phyloP scores from a whole-genome alignment of 2,329 filamentous ascomycete species.

The Penicillium sumatraense region DNA sequence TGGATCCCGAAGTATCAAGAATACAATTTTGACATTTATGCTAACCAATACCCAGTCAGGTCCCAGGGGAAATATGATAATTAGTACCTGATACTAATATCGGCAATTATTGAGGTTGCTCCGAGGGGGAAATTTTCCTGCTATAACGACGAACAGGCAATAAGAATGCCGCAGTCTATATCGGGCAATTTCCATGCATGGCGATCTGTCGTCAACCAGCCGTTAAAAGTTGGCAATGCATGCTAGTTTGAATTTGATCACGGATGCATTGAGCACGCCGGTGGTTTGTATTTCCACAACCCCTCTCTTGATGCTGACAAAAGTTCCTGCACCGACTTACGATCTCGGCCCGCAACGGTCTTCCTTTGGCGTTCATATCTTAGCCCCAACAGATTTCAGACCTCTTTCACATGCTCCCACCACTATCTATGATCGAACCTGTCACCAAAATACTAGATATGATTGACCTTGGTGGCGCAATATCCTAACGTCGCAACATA shows the following conservation, averaged over 20 bases:
- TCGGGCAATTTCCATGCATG: constrained; percentile 16
- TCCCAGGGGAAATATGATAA: background rate
- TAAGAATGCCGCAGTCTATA: constrained; percentile 13
- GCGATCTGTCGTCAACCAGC: constrained; percentile 13
- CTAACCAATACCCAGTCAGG: background rate
- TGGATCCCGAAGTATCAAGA: constrained; percentile 7
- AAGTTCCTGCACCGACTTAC: constrained; percentile 5
- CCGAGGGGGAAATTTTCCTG: background rate
- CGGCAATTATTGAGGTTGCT: background rate
- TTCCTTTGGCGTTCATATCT: constrained; percentile 1
- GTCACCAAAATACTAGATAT: background rate
- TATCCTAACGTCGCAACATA: background rate
- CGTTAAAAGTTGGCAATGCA: background rate
- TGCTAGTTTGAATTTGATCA: background rate
- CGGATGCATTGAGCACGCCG: background rate
- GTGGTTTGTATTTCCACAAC: background rate
- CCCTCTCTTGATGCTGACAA: background rate
- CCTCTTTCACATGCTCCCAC: constrained; percentile 2
- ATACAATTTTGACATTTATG: background rate
- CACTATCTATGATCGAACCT: background rate
- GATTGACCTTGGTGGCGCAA: background rate
- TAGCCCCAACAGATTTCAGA: background rate
- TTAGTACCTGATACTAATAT: too few species aligned
- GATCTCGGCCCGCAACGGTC: constrained; percentile 1
- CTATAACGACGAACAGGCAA: constrained; percentile 13